A percentile compares a stretch with the other conserved stretches of the same genome.
phyloP scores from a whole-genome alignment of 495 filamentous ascomycete genomes.

The Xylaria scruposa region DNA sequence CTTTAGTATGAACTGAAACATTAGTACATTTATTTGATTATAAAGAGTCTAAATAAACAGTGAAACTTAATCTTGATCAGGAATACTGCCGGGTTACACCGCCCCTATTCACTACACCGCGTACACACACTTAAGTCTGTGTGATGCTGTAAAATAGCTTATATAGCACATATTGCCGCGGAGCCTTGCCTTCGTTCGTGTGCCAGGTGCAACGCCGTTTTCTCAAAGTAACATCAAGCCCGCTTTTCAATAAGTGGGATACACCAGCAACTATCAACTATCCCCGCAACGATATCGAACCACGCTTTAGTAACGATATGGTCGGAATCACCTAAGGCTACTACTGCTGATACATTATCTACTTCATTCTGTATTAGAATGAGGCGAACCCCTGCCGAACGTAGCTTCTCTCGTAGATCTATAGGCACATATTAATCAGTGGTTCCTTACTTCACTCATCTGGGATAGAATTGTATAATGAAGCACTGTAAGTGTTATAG shows the following conservation, averaged over 20 bases:
- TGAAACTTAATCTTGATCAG: no score
- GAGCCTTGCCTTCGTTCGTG: no score
- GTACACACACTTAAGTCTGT: no score
- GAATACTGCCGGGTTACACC: no score
- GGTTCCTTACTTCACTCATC: background rate
- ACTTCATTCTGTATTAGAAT: background rate
- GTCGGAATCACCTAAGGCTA: background rate
- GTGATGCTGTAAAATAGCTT: no score
- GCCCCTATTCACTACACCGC: no score
- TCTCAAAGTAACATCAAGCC: constrained; percentile 3
- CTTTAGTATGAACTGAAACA: no score
- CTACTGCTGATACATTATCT: background rate
- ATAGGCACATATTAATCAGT: background rate
- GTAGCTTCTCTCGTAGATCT: background rate
- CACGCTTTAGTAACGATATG: background rate
- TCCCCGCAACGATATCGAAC: background rate
- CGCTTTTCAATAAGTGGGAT: background rate
- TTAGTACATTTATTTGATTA: no score
- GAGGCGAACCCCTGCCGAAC: background rate
- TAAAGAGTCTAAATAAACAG: no score
- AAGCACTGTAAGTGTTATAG: no score
- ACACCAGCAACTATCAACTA: background rate
- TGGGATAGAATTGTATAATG: background rate
- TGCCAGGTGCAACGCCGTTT: no score
- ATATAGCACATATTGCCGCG: no score